A percentile compares a stretch with the other conserved stretches of the same genome.
Conservation (phyloP, 2,329 filamentous ascomycete species). For the Leptographium wingfieldii region DNA sequence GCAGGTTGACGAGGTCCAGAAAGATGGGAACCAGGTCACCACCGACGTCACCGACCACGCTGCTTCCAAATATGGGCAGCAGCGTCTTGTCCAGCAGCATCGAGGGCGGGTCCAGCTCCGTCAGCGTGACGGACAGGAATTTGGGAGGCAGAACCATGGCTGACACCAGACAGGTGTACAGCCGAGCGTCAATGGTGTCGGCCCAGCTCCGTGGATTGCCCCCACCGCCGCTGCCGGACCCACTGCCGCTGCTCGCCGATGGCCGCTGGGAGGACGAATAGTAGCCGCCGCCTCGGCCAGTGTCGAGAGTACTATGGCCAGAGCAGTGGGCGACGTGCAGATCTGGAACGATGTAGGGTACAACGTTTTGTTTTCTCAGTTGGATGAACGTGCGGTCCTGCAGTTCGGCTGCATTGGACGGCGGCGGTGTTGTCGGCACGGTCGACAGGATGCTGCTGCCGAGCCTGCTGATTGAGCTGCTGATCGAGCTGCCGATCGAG, state of each 20-base stretch:
- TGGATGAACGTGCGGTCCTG: conserved; percentile 71
- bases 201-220: conserved; percentile 29
- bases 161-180: conserved; percentile 51
- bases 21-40: conserved; percentile 74
- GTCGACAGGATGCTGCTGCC: conserved; percentile 16
- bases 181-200: conserved; percentile 47
- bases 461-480: conserved; percentile 34
- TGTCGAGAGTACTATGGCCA: conserved; percentile 26
- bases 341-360: conserved; percentile 54
- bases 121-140: conserved; percentile 63
- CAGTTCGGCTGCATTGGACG: conserved; percentile 64
- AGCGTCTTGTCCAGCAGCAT: conserved; percentile 59
- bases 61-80: conserved; percentile 53
- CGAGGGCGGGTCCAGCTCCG: conserved; percentile 61
- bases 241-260: conserved; percentile 23
- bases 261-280: conserved; percentile 19
- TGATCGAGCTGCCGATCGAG: conserved; percentile 27
- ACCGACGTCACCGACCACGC: conserved; percentile 62
- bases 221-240: conserved; percentile 18
- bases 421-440: conserved; percentile 59
- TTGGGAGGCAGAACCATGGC: conserved; percentile 44
- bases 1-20: conserved; percentile 67
- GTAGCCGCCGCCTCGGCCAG: conserved; percentile 17
- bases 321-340: conserved; percentile 75
- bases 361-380: conserved; percentile 65